Conservation (phyloP, 495 filamentous ascomycete species). For the Talaromyces liani region DNA sequence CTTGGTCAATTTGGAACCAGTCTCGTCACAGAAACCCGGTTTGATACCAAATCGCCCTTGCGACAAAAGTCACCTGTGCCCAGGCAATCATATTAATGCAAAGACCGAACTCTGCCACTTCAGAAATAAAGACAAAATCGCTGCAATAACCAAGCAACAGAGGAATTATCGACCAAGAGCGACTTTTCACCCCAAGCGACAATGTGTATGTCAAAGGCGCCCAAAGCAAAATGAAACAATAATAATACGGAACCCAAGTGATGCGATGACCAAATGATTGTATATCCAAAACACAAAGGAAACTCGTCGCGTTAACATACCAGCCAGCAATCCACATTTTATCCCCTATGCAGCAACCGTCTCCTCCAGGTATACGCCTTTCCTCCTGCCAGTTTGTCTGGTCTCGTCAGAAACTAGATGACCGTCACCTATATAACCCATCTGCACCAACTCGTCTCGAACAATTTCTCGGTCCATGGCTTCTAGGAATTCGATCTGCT, state of each 20-base stretch:
- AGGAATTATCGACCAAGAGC: not conserved
- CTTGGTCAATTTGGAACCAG: not conserved
- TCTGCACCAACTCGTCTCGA: slow-evolving; percentile 42
- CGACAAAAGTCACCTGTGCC: not conserved
- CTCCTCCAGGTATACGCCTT: slow-evolving; percentile 1
- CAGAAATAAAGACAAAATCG: not conserved
- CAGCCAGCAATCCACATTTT: not conserved
- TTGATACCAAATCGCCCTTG: not conserved
- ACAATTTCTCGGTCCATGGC: slow-evolving; percentile 53
- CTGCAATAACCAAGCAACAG: not conserved
- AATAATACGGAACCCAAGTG: not conserved
- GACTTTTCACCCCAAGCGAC: not conserved
- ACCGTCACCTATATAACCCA: slow-evolving; percentile 38
- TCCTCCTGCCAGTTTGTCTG: slow-evolving; percentile 11
- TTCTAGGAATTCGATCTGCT: slow-evolving; percentile 48
- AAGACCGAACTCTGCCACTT: not conserved
- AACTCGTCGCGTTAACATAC: slow-evolving; percentile 1
- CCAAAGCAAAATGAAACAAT: not conserved
- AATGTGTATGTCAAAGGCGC: not conserved
- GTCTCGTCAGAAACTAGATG: slow-evolving; percentile 27
- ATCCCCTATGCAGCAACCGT: slow-evolving; percentile 1
- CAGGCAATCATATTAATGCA: not conserved
- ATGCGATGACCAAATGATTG: not conserved
- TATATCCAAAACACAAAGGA: not conserved
- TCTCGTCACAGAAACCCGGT: not conserved